A percentile compares a stretch with the other conserved stretches of the same genome.
These are phyloP conservation scores for Ustilago esculenta DNA, from an alignment of 1,284 basidiomycete genomes.

Conservation along the genomic window DNA sequence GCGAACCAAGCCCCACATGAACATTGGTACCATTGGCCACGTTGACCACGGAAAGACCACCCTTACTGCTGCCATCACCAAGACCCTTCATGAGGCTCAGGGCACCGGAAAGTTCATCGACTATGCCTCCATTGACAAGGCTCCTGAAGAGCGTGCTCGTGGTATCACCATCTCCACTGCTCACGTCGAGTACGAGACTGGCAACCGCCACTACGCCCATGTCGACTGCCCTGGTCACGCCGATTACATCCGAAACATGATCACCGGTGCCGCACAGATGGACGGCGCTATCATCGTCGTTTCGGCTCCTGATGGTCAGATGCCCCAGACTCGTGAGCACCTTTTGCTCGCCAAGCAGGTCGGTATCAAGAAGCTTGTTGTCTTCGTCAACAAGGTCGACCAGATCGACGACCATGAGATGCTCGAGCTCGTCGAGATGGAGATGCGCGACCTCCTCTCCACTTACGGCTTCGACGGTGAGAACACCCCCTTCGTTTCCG, in stretches of 20 bases:
- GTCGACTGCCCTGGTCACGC: slow-evolving; percentile 89
- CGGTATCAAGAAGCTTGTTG: slow-evolving; percentile 96
- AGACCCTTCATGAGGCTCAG: slow-evolving; percentile 81
- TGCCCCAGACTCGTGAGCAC: slow-evolving; percentile 99
- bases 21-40: slow-evolving; percentile 70
- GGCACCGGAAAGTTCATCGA: slow-evolving; percentile 92
- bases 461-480: slow-evolving; percentile 93
- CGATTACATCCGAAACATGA: slow-evolving; percentile 82
- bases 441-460: slow-evolving; percentile 96
- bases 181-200: slow-evolving; percentile 97
- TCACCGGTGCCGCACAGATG: slow-evolving; percentile 99
- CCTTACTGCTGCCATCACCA: slow-evolving; percentile 97
- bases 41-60: slow-evolving; percentile 78
- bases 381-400: slow-evolving; percentile 99
- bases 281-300: slow-evolving; percentile 79
- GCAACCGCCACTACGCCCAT: slow-evolving; percentile 92
- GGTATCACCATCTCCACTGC: slow-evolving; percentile 91
- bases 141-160: slow-evolving; percentile 99
- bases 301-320: slow-evolving; percentile 98
- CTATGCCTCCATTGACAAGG: slow-evolving; percentile 98
- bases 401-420: slow-evolving; percentile 96
- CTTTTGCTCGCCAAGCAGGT: slow-evolving; percentile 96
- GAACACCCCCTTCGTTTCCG: slow-evolving; percentile 94
- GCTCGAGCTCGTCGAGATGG: slow-evolving; percentile 99
- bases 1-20: slow-evolving; percentile 92